These are phyloP conservation scores for Gracilariopsis chorda DNA, from an alignment of 23 red algal species.

Conservation along the genomic window DNA sequence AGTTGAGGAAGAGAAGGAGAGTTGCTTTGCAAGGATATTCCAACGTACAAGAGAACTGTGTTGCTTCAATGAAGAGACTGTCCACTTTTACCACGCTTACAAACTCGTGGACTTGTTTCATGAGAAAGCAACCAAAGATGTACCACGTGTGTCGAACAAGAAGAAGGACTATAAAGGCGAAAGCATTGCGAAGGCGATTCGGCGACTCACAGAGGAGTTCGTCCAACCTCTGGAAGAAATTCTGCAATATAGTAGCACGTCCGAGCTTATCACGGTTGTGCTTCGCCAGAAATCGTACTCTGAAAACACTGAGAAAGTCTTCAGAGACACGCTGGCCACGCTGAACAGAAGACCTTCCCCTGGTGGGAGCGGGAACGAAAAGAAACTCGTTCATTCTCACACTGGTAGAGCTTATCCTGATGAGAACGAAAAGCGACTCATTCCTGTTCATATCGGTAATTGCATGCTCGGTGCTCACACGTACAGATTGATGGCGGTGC, in stretches of 20 bases:
- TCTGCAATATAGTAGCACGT: background rate
- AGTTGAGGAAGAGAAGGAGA: background rate
- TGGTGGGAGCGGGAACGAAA: background rate
- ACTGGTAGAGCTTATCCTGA: too few relatives aligned
- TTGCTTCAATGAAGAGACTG: background rate
- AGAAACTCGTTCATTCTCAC: background rate
- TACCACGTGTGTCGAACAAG: background rate
- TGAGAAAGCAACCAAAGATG: background rate
- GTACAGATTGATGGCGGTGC: background rate
- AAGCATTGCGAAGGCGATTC: background rate
- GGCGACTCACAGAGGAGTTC: background rate
- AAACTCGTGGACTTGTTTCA: background rate
- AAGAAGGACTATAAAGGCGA: background rate
- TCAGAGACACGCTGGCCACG: too few relatives aligned
- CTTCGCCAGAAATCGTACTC: background rate
- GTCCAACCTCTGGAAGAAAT: background rate
- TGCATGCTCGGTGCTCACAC: background rate
- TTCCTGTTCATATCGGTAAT: background rate
- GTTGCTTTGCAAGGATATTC: background rate
- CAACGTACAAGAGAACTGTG: slow-evolving; percentile 9
- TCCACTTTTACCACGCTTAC: background rate
- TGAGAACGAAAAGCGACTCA: background rate
- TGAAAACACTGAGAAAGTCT: background rate
- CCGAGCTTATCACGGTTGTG: background rate
- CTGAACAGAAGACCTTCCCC: too few relatives aligned